These are phyloP conservation scores for Wallacemonas sp. DNA, from an alignment of 208 protist genomes.

Conservation along the genomic window DNA sequence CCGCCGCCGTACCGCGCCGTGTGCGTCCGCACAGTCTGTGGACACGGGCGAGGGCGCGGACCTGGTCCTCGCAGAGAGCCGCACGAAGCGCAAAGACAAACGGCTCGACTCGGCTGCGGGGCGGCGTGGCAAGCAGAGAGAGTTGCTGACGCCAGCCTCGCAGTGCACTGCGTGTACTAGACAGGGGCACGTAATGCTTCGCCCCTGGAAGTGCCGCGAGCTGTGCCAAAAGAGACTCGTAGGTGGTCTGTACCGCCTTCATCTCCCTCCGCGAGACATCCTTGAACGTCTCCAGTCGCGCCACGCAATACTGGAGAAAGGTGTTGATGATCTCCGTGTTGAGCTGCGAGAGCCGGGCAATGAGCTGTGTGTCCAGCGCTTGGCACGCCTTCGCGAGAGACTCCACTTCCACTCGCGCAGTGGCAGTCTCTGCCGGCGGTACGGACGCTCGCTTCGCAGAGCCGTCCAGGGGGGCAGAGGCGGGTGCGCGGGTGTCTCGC, in stretches of 20 bases:
- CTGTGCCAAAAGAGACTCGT: not conserved
- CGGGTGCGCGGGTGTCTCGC: not conserved
- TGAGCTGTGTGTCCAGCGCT: constrained; percentile 50
- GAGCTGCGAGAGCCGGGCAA: constrained; percentile 56
- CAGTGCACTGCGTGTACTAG: constrained; percentile 10
- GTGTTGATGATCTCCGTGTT: constrained; percentile 89
- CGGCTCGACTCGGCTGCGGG: constrained; percentile 25
- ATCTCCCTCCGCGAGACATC: constrained; percentile 23
- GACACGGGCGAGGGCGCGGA: constrained; percentile 41
- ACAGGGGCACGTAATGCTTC: not conserved
- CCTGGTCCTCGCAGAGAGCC: constrained; percentile 77
- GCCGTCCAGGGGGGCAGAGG: not conserved
- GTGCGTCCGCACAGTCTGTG: too few species aligned
- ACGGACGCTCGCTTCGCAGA: not conserved
- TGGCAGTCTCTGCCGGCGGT: too few species aligned
- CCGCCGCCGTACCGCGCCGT: not conserved
- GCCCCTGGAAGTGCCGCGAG: not conserved
- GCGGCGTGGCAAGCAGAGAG: constrained; percentile 30
- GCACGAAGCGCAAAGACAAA: constrained; percentile 62
- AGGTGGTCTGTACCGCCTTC: not conserved
- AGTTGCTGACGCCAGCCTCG: constrained; percentile 16
- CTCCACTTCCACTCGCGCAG: too few species aligned
- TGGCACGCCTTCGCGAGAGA: not conserved
- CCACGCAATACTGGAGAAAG: constrained; percentile 47
- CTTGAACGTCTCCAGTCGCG: constrained; percentile 26